Percentiles rank a stretch among this genome's conserved stretches.
phyloP scores from a whole-genome alignment of 768 basidiomycete species.

The Glaciozyma martinii region DNA sequence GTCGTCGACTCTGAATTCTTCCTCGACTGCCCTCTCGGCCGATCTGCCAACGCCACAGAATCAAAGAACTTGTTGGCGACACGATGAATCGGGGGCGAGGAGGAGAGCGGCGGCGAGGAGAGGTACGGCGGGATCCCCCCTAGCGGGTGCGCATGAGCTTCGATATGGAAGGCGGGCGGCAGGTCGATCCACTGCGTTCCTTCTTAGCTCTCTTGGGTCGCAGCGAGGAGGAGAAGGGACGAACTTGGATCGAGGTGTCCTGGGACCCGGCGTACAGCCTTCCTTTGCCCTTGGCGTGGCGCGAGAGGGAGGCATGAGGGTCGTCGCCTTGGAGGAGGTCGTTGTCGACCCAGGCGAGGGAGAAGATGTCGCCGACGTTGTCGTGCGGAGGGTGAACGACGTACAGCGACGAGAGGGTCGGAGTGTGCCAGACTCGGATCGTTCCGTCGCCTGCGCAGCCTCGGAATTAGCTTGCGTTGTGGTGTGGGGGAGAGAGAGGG shows the following conservation, averaged over 20 bases:
- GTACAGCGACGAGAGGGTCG: slow-evolving; percentile 38
- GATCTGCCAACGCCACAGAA: slow-evolving; percentile 18
- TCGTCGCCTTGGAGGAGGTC: background rate
- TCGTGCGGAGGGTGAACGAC: slow-evolving; percentile 41
- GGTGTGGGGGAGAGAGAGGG: background rate
- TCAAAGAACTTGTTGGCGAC: slow-evolving; percentile 34
- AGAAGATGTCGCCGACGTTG: slow-evolving; percentile 43
- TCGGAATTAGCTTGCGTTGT: no score
- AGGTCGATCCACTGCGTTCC: slow-evolving; percentile 28
- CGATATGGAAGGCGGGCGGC: slow-evolving; percentile 15
- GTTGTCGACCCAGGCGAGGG: slow-evolving; percentile 37
- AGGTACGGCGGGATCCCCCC: slow-evolving; percentile 16
- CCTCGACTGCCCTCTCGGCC: background rate
- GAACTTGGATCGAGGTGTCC: slow-evolving; percentile 24
- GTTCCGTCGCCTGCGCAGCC: slow-evolving; percentile 38
- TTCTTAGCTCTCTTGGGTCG: background rate
- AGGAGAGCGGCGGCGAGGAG: slow-evolving; percentile 11
- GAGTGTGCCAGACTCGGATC: slow-evolving; percentile 41
- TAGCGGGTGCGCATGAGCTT: slow-evolving; percentile 1
- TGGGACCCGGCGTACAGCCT: slow-evolving; percentile 24
- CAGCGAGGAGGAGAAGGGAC: background rate
- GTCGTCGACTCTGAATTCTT: background rate
- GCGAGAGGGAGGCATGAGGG: background rate
- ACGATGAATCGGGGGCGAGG: slow-evolving; percentile 27
- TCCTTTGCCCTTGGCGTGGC: background rate